Base-by-base conservation (phyloP, 345 rosid genomes). In the Barbarea vulgaris region DNA sequence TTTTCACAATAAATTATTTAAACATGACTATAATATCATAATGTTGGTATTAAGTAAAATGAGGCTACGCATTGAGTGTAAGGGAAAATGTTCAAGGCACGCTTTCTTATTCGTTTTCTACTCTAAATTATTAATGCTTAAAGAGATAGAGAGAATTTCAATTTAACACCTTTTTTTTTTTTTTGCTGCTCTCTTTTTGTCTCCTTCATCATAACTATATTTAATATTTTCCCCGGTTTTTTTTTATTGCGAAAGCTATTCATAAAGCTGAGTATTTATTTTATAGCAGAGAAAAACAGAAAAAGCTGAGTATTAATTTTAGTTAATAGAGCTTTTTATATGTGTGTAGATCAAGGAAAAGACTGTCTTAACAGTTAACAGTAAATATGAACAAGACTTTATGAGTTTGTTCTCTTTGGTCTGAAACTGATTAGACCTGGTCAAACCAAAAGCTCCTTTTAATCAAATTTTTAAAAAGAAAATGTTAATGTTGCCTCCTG, bases 371-470 rank as follows among this genome's bases (percentile, higher is more conserved):
- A 37, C 25, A 67, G 67, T 66, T 47, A 34, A 28, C 14, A 66
- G 59, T 66, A 58, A 47, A 57, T 22, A 34, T 9, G 51, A 66
- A n/a, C 50, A 68, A 59, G 13, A 42, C 61, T 75, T 69, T 41
- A 61, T 52, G 64, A 69, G 57, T 62, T 41, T 59, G 46, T 46
- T 47, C 33, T 47, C 53, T 58, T 44, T 69, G 63, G 74, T 76
- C 74, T 69, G 34, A 69, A 60, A 76, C 69, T 76, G 74, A 68
- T 68, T 61, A 76, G 70, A 52, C 75, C 18, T 69, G 69, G 64
- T 76, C 79, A 76, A 67, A 53, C 75, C 56, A 62, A 76, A 76
- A 76, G 75, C 65, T 62, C 64, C 64, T 62, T 76, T 28, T 52
- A 67, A 59, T 75, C 63, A 59, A 18, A 4, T 13, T 48, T 25